Percentiles rank a stretch among this genome's conserved stretches.
Conservation (phyloP, 108 stramenopile species). For the Pseudonitzschia pungens region DNA sequence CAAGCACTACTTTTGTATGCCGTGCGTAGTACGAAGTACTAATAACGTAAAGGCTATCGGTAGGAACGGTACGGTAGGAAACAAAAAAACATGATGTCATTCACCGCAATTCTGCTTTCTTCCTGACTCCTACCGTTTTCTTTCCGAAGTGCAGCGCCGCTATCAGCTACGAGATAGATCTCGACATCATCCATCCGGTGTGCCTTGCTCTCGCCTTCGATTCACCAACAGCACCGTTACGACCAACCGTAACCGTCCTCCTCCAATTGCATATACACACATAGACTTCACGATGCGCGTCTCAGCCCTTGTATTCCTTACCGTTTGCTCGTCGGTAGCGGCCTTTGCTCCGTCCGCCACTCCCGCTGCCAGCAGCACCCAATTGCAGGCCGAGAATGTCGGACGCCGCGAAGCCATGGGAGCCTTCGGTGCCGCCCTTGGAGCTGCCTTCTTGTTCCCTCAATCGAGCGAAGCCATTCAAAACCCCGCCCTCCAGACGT, state of each 20-base stretch:
- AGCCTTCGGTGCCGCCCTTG: constrained; percentile 26
- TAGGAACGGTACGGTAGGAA: no score
- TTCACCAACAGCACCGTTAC: background rate
- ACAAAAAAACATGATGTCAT: background rate
- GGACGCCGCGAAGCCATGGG: constrained; percentile 30
- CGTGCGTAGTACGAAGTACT: no score
- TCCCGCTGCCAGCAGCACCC: background rate
- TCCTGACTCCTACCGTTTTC: background rate
- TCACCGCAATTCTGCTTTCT: background rate
- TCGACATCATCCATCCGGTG: background rate
- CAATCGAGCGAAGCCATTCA: constrained; percentile 11
- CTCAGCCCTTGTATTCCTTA: constrained; percentile 24
- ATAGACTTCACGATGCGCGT: constrained; percentile 6
- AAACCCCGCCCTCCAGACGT: constrained; percentile 51
- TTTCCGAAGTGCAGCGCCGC: background rate
- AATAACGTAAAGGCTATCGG: background rate
- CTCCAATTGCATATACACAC: background rate
- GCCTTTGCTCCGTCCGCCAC: constrained; percentile 26
- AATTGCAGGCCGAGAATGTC: constrained; percentile 26
- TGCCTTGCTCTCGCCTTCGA: no score
- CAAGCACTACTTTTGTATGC: background rate
- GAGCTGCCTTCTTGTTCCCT: constrained; percentile 15
- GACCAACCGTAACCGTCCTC: background rate
- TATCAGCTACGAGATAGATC: background rate
- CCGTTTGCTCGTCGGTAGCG: constrained; percentile 15